Conservation (phyloP, 345 rosid species). For the Rubroshorea leprosula region DNA sequence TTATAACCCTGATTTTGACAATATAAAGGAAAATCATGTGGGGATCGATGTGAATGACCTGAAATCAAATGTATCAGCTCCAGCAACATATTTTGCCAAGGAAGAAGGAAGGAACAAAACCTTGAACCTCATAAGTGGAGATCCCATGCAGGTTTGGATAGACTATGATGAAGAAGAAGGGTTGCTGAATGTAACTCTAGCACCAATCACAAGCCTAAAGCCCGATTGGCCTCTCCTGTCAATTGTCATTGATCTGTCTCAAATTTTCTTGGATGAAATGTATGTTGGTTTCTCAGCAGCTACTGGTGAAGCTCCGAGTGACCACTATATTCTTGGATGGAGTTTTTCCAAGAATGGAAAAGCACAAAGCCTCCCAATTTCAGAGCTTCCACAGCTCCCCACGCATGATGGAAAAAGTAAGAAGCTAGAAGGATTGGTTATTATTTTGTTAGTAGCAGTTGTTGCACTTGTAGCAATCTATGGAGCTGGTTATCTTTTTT, state of each 20-base stretch:
- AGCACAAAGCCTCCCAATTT: constrained; percentile 30
- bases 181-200: too few relatives aligned
- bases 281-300: constrained; percentile 52
- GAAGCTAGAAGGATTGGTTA: neutral
- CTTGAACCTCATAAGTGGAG: constrained; percentile 26
- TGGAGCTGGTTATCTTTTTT: too few relatives aligned
- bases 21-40: constrained; percentile 36
- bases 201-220: too few relatives aligned
- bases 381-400: constrained; percentile 56
- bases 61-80: constrained; percentile 16
- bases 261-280: too few relatives aligned
- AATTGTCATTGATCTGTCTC: too few relatives aligned
- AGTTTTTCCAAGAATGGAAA: constrained; percentile 43
- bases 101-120: too few relatives aligned
- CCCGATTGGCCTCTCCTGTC: too few relatives aligned
- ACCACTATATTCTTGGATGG: constrained; percentile 55
- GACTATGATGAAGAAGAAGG: constrained; percentile 54
- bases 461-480: too few relatives aligned
- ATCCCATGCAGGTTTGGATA: constrained; percentile 46
- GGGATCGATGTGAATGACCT: constrained; percentile 49
- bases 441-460: constrained; percentile 9
- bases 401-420: neutral
- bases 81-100: constrained; percentile 31
- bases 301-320: constrained; percentile 30
- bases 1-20: constrained; percentile 26